phyloP scores from a whole-genome alignment of 345 rosid genomes.

The Clausena lansium region DNA sequence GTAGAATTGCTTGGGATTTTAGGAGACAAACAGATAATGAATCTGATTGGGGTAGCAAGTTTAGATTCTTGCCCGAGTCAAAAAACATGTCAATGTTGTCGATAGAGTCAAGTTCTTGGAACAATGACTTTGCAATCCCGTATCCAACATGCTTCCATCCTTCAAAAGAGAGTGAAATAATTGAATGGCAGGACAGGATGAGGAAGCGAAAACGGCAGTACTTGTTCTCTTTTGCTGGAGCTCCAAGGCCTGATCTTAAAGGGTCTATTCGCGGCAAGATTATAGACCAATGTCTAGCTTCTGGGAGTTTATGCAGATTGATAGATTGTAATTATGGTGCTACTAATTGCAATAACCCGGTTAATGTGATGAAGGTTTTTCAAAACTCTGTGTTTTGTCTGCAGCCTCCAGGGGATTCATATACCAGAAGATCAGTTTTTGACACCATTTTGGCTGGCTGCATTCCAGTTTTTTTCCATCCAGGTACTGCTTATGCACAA shows the following conservation, averaged over 20 bases:
- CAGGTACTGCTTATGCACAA: constrained; percentile 62
- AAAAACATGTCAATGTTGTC: constrained; percentile 65
- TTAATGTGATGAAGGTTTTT: constrained; percentile 54
- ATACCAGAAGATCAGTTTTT: constrained; percentile 59
- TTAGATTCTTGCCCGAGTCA: constrained; percentile 60
- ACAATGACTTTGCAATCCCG: constrained; percentile 61
- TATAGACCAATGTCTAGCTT: constrained; percentile 55
- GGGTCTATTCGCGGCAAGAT: constrained; percentile 57
- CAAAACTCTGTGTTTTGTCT: constrained; percentile 61
- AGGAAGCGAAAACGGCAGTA: constrained; percentile 39
- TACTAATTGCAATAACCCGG: constrained; percentile 51
- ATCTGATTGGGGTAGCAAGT: constrained; percentile 67
- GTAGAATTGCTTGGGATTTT: constrained; percentile 78
- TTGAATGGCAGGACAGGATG: constrained; percentile 52
- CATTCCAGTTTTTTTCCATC: constrained; percentile 68
- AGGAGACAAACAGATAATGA: constrained; percentile 56
- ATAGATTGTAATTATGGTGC: constrained; percentile 54
- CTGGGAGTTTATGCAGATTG: constrained; percentile 42
- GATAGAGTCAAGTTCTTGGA: constrained; percentile 61
- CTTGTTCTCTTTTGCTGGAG: constrained; percentile 58
- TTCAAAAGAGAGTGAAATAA: constrained; percentile 28
- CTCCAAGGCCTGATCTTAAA: constrained; percentile 55
- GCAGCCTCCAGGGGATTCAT: constrained; percentile 70
- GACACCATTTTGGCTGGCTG: constrained; percentile 64
- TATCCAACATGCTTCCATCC: constrained; percentile 74